Evolutionary conservation across 495 filamentous ascomycete species (phyloP), one percentile per base, ranked within the genome.

Genomic region (Glarea lozoyensis): DNA sequence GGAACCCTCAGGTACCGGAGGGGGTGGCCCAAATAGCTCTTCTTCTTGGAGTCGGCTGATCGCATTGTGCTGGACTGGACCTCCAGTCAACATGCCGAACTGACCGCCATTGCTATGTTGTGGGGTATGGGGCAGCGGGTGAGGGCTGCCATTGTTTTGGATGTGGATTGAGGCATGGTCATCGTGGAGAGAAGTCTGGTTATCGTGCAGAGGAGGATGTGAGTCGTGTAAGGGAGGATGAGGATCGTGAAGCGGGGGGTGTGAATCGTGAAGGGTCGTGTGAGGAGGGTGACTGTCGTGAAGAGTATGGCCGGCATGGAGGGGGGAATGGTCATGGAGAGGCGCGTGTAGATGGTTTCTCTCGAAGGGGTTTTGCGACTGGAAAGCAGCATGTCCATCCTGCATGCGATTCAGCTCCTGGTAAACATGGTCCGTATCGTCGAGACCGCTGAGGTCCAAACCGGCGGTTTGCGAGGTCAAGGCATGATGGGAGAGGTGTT

Each of bases 11-110:
- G 56, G 46, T 17, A 55, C 40, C n/a, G n/a, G n/a, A n/a, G n/a
- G n/a, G n/a, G n/a, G n/a, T n/a, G n/a, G n/a, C 45, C 45, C 44
- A 22, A 55, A 46, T 29, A 62, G 32, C 52, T 60, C 60, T 11
- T 57, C 49, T 24, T 67, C 61, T 31, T 67, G 65, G 30, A 68
- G 37, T 23, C 58, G 42, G 31, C 48, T 53, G 39, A 58, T 49
- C 6, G 59, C 54, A 25, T 49, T 48, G 45, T 67, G 62, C 42
- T 61, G 53, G 25, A 59, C 60, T 42, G 54, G 48, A 43, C 42
- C 62, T 27, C 62, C 58, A 10, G 61, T 61, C 48, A 71, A 49
- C 43, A 70, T 61, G n/a, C 68, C 67, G 43, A 70, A 72, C 41
- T 69, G 68, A 7, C 52, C 55, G 16, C 53, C 30, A 50, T 58